These are phyloP conservation scores for Phoenix roebelenii DNA, from an alignment of 176 grass and related monocot species.

Conservation along the genomic window DNA sequence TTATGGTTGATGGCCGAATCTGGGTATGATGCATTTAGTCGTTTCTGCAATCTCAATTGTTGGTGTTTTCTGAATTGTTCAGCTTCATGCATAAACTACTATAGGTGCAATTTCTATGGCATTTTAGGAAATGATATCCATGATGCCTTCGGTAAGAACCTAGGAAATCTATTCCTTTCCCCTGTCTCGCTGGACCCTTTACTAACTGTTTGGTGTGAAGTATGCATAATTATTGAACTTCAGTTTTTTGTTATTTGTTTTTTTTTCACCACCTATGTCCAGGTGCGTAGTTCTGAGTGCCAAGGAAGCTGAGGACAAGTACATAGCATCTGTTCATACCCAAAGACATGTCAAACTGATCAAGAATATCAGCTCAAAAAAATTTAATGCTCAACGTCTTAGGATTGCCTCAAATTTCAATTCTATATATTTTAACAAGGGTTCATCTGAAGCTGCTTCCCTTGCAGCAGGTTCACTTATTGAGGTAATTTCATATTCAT, in stretches of 20 bases:
- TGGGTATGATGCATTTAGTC: too few species aligned
- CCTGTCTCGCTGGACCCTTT: too few species aligned
- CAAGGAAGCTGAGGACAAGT: conserved; percentile 60
- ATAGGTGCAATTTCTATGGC: too few species aligned
- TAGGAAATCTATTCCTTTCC: too few species aligned
- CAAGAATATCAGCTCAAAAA: conserved; percentile 62
- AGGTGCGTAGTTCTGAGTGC: conserved; percentile 57
- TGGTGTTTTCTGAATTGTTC: too few species aligned
- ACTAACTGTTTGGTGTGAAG: too few species aligned
- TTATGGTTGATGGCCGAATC: too few species aligned
- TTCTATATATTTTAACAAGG: conserved; percentile 88
- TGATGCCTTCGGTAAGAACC: too few species aligned
- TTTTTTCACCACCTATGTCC: neutral
- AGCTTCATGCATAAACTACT: too few species aligned
- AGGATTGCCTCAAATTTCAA: conserved; percentile 61
- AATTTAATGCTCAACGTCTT: conserved; percentile 47
- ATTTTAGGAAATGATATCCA: too few species aligned
- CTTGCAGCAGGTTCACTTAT: conserved; percentile 85
- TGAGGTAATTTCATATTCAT: conserved; percentile 35
- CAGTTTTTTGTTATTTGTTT: neutral
- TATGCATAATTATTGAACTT: too few species aligned
- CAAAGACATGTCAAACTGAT: conserved; percentile 66
- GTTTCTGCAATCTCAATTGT: too few species aligned
- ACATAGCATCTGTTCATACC: conserved; percentile 71
- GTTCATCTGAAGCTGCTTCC: conserved; percentile 85